A percentile compares a stretch with the other conserved stretches of the same genome.
Conservation (phyloP, 129 eudicot species). For the Mikania micrantha region DNA sequence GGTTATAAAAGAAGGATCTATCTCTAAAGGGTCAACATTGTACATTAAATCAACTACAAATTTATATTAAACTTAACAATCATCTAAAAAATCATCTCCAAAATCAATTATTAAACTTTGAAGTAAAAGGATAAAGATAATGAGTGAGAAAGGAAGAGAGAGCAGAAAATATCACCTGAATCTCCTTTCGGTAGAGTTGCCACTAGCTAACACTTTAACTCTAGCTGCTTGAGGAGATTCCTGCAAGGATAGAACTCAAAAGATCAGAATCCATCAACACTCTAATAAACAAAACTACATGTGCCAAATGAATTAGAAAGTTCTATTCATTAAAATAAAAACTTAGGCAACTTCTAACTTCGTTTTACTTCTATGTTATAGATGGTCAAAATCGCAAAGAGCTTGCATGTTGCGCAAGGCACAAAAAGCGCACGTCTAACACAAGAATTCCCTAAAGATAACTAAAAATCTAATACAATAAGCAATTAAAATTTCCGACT, state of each 20-base stretch:
- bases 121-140: neutral
- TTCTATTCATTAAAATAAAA: neutral
- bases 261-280: neutral
- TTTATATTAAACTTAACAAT: neutral
- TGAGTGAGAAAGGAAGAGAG: no score
- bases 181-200: slow-evolving; percentile 97
- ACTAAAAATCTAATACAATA: no score
- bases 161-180: slow-evolving; percentile 51
- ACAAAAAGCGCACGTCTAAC: no score
- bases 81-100: neutral
- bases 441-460: no score
- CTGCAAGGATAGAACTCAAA: slow-evolving; percentile 28
- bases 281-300: neutral
- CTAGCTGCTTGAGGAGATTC: slow-evolving; percentile 99
- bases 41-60: neutral
- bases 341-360: neutral
- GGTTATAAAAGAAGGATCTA: no score
- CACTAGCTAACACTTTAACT: slow-evolving; percentile 95
- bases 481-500: no score
- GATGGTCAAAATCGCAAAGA: no score
- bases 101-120: neutral
- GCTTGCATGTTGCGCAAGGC: no score
- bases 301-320: neutral
- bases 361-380: neutral
- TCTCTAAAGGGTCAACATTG: no score